phyloP scores from a whole-genome alignment of 345 rosid species.

The Erysimum cheiranthoides region DNA sequence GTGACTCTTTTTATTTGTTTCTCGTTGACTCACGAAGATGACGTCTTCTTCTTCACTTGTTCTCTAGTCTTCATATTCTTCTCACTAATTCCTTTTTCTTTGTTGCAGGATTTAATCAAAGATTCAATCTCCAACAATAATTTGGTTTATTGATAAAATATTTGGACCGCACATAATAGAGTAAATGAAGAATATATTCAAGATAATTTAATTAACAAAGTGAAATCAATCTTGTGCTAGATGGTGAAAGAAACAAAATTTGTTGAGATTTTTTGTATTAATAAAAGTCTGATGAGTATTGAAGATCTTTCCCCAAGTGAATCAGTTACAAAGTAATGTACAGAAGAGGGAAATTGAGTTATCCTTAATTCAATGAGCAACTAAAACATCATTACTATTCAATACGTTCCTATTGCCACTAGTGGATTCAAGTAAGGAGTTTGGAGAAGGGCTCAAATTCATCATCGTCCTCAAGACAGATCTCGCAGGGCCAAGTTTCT shows the following conservation, averaged over 20 bases:
- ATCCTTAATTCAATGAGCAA: constrained; percentile 56
- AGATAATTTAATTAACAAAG: not conserved
- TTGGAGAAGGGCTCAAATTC: constrained; percentile 38
- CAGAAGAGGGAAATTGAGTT: not conserved
- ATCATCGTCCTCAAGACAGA: constrained; percentile 41
- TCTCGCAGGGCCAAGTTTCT: constrained; percentile 61
- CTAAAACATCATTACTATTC: constrained; percentile 47
- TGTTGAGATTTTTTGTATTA: not conserved
- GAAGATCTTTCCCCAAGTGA: constrained; percentile 25
- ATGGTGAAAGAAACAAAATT: not conserved
- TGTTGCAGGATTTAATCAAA: too few species aligned
- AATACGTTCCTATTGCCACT: constrained; percentile 38
- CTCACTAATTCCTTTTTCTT: too few species aligned
- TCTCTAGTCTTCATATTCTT: too few species aligned
- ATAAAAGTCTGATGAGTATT: constrained; percentile 21
- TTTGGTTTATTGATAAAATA: too few species aligned
- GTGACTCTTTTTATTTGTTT: too few species aligned
- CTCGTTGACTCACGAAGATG: too few species aligned
- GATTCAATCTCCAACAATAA: too few species aligned
- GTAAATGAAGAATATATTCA: not conserved
- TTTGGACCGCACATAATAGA: too few species aligned
- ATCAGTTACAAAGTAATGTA: constrained; percentile 31
- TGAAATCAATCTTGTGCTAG: not conserved
- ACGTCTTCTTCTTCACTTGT: too few species aligned
- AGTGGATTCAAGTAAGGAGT: constrained; percentile 38